Conservation (phyloP, 495 filamentous ascomycete species). For the Tuber aestivum region DNA sequence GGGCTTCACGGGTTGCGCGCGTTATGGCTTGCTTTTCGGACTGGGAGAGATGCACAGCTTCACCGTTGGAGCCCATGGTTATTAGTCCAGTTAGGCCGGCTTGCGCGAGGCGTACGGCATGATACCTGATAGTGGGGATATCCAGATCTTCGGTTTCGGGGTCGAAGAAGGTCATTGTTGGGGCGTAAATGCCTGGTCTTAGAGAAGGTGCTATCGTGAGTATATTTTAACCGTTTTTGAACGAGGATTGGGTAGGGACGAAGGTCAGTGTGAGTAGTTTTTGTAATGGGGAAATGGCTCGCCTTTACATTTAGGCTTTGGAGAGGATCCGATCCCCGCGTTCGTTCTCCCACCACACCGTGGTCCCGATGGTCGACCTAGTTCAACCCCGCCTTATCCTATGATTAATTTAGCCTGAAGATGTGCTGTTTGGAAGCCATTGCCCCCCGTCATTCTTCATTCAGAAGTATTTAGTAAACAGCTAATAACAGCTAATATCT, state of each 20-base stretch:
- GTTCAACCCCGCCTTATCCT: background rate
- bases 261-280: background rate
- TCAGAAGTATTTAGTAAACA: too few species aligned
- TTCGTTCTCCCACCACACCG: background rate
- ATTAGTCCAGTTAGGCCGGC: conserved; percentile 77
- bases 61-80: conserved; percentile 85
- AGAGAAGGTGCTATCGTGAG: conserved; percentile 49
- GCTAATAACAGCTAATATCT: too few species aligned
- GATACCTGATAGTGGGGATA: conserved; percentile 66
- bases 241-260: background rate
- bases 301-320: background rate
- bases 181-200: conserved; percentile 78
- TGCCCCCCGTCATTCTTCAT: too few species aligned
- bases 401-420: background rate
- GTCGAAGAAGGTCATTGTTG: conserved; percentile 88
- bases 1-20: conserved; percentile 69
- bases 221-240: background rate
- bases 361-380: background rate
- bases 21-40: conserved; percentile 72
- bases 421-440: background rate
- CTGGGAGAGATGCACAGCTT: conserved; percentile 74
- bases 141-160: conserved; percentile 76
- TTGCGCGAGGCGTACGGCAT: conserved; percentile 73
- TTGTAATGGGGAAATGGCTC: background rate
- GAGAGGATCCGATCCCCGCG: background rate